Evolutionary conservation across 2,329 filamentous ascomycete species (phyloP).

Genomic region (Arthrobotrys iridis): DNA sequence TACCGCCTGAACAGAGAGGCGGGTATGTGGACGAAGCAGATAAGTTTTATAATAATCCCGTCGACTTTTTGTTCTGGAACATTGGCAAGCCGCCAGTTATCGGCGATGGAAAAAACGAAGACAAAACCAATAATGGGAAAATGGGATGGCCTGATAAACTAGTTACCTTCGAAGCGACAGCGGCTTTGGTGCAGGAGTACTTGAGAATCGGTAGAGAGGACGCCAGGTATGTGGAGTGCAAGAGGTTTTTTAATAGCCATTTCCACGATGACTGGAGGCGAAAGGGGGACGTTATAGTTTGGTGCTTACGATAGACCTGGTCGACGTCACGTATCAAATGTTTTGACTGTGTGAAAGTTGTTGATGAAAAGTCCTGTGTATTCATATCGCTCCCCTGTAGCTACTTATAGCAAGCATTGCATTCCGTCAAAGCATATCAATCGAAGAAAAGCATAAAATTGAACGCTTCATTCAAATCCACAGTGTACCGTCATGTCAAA

Average conservation of each 20-base stretch:
- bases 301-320: slow-evolving; percentile 38
- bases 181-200: slow-evolving; percentile 29
- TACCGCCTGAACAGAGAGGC: slow-evolving; percentile 66
- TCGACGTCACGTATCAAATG: not conserved
- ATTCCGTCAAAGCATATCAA: not conserved
- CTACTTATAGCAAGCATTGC: not conserved
- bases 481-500: not conserved
- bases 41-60: slow-evolving; percentile 79
- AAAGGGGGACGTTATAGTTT: slow-evolving; percentile 56
- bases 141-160: slow-evolving; percentile 57
- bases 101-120: slow-evolving; percentile 19
- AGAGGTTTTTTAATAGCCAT: slow-evolving; percentile 58
- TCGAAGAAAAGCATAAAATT: not conserved
- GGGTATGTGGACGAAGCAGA: slow-evolving; percentile 89
- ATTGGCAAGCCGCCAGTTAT: slow-evolving; percentile 49
- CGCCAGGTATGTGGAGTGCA: slow-evolving; percentile 49
- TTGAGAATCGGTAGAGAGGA: slow-evolving; percentile 20
- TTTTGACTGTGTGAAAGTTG: not conserved
- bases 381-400: not conserved
- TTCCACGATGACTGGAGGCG: slow-evolving; percentile 57
- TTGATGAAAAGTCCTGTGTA: not conserved
- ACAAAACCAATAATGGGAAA: not conserved
- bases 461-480: not conserved
- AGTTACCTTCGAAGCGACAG: slow-evolving; percentile 56
- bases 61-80: slow-evolving; percentile 67